phyloP scores from a whole-genome alignment of 306 rosid species.

The Quercus engelmannii region DNA sequence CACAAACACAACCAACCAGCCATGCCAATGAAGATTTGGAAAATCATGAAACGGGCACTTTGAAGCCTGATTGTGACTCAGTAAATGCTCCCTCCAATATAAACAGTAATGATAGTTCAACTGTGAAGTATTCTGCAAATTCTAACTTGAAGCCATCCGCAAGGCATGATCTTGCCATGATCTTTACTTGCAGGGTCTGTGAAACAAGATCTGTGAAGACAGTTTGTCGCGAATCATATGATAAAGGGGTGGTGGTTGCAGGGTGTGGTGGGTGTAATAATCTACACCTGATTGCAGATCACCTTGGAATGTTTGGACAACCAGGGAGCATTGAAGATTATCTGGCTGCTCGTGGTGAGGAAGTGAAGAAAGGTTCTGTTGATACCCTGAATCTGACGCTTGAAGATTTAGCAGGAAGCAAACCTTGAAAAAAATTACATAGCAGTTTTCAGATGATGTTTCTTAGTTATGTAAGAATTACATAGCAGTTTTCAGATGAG shows the following conservation, averaged over 20 bases:
- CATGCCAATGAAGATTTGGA: constrained; percentile 33
- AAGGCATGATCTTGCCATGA: constrained; percentile 93
- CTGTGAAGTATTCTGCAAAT: constrained; percentile 38
- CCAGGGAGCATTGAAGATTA: constrained; percentile 72
- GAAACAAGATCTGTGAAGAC: constrained; percentile 87
- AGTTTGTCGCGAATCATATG: constrained; percentile 68
- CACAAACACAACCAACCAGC: constrained; percentile 33
- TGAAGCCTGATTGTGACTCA: constrained; percentile 15
- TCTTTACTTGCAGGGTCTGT: constrained; percentile 90
- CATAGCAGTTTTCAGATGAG: constrained; percentile 2
- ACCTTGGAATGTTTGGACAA: constrained; percentile 86
- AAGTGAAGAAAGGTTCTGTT: constrained; percentile 57
- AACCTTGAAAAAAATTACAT: constrained; percentile 22
- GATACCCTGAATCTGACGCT: constrained; percentile 74
- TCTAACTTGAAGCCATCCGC: constrained; percentile 63
- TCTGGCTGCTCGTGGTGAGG: constrained; percentile 82
- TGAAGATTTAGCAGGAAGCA: constrained; percentile 73
- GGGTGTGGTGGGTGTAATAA: constrained; percentile 82
- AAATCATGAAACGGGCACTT: constrained; percentile 21
- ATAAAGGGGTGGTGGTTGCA: constrained; percentile 85
- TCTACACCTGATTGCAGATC: constrained; percentile 80
- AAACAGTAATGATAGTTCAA: constrained; percentile 14
- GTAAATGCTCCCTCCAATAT: constrained; percentile 22
- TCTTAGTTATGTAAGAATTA: not conserved
- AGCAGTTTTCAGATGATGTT: not conserved